Base-by-base conservation (phyloP, 768 basidiomycete genomes). In the Phanerochaete carnosa region DNA sequence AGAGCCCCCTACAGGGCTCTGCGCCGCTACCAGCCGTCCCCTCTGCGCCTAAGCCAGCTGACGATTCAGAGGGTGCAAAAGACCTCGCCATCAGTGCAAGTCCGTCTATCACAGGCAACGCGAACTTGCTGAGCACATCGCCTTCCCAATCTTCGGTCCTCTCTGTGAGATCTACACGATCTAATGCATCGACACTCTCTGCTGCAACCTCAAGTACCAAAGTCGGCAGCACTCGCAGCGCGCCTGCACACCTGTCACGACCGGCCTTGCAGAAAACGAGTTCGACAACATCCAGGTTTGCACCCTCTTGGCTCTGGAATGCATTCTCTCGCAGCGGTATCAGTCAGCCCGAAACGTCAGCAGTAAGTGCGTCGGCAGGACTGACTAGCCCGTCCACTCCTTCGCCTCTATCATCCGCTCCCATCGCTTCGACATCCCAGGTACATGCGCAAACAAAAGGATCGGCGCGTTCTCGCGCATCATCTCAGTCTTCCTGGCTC, bases 261-360 rank as follows among this genome's bases (percentile, higher is more conserved):
- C 30, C 51, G 22, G 39, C 19, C 11, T 19, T 43, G 19, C 19
- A 9, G 32, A 52, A 52, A 32, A 29, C 25, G 15, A 29, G 12
- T 29, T 26, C 51, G 16, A 30, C 51, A 3, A 32, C 51, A 7
- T 52, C 51, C 4, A 89, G 85, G 66, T 78, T 90, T 43, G 77
- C 89, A 0, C 83, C 90, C 1, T 80, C 87, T n/a, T 92, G 91
- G 91, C 72, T 92, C 12, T 88, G 91, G 72, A 89, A 86, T 66
- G 82, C 87, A 5, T 92, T 93, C 71, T 58, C 62, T 8, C 78
- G 89, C 33, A 85, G 81, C 60, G 81, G 77, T 0, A 77, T 81
- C 7, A 83, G 81, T 63, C 87, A 90, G 69, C 80, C 88, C 1
- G 85, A 88, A 64, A 85, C 84, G 1, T 80, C 81, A 2, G 73